These are phyloP conservation scores for Leccinum griseonigrum DNA, from an alignment of 1,284 basidiomycete genomes.

Conservation along the genomic window DNA sequence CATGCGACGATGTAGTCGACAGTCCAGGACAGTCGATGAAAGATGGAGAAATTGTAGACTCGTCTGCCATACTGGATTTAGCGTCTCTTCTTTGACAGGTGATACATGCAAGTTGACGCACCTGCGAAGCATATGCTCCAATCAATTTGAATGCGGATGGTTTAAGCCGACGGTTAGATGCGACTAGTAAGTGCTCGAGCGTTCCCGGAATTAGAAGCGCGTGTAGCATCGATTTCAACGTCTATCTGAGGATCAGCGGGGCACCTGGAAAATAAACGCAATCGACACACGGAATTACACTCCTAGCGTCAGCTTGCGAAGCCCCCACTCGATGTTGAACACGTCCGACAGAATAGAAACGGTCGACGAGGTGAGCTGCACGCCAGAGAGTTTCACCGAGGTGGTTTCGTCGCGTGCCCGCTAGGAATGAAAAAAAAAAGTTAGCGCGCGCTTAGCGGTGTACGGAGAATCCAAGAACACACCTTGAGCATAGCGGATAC, in stretches of 20 bases:
- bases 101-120: slow-evolving; percentile 2
- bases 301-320: slow-evolving; percentile 78
- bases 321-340: slow-evolving; percentile 86
- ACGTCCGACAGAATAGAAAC: slow-evolving; percentile 85
- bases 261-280: neutral
- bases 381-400: neutral
- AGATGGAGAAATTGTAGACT: slow-evolving; percentile 60
- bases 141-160: slow-evolving; percentile 77
- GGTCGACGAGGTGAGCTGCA: slow-evolving; percentile 66
- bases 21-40: slow-evolving; percentile 58
- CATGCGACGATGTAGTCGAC: slow-evolving; percentile 81
- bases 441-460: slow-evolving; percentile 7
- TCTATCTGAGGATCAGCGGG: neutral
- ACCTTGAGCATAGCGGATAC: slow-evolving; percentile 73
- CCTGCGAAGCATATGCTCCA: slow-evolving; percentile 66
- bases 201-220: slow-evolving; percentile 52
- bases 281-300: neutral
- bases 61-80: slow-evolving; percentile 46
- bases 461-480: slow-evolving; percentile 15
- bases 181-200: slow-evolving; percentile 85
- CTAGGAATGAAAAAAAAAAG: slow-evolving; percentile 32
- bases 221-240: slow-evolving; percentile 86
- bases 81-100: neutral
- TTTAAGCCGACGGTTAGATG: slow-evolving; percentile 61
- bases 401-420: slow-evolving; percentile 37